Evolutionary conservation across 768 basidiomycete species (phyloP).

Genomic region (Tylopilus subfusipes): DNA sequence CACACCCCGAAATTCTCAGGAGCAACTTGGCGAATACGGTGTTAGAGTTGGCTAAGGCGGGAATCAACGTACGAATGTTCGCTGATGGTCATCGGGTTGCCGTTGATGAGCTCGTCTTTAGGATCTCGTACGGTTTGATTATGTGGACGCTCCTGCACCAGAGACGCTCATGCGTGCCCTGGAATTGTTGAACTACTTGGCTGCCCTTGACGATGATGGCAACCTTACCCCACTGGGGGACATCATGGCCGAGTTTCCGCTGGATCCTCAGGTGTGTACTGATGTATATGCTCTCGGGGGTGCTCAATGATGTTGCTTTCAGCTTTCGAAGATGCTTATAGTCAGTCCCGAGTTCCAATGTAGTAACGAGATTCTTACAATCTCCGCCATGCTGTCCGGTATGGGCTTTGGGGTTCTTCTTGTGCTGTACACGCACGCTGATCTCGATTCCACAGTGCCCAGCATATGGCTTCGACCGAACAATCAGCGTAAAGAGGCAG

Average conservation of each 20-base stretch:
- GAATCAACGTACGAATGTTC: conserved; percentile 60
- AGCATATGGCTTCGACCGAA: conserved; percentile 94
- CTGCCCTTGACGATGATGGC: conserved; percentile 92
- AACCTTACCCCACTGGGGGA: conserved; percentile 80
- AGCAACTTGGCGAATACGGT: conserved; percentile 94
- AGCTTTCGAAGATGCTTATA: conserved; percentile 90
- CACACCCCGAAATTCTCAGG: conserved; percentile 91
- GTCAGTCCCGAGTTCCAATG: conserved; percentile 93
- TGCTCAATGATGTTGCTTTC: not conserved
- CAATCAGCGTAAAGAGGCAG: no score
- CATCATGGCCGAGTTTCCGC: conserved; percentile 97
- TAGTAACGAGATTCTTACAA: conserved; percentile 92
- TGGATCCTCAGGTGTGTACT: conserved; percentile 84
- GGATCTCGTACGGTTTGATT: conserved; percentile 87
- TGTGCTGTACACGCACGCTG: not conserved
- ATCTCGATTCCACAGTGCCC: conserved; percentile 46
- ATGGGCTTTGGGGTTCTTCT: conserved; percentile 16
- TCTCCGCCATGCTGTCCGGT: conserved; percentile 97
- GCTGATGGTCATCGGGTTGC: not conserved
- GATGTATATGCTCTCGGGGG: not conserved
- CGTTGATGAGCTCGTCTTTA: not conserved
- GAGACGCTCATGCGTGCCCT: conserved; percentile 97
- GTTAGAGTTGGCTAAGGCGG: conserved; percentile 89
- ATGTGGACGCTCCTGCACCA: conserved; percentile 90
- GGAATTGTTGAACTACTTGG: conserved; percentile 88